Conservation (phyloP, 2,329 filamentous ascomycete species). For the Magnaporthiopsis poae region DNA sequence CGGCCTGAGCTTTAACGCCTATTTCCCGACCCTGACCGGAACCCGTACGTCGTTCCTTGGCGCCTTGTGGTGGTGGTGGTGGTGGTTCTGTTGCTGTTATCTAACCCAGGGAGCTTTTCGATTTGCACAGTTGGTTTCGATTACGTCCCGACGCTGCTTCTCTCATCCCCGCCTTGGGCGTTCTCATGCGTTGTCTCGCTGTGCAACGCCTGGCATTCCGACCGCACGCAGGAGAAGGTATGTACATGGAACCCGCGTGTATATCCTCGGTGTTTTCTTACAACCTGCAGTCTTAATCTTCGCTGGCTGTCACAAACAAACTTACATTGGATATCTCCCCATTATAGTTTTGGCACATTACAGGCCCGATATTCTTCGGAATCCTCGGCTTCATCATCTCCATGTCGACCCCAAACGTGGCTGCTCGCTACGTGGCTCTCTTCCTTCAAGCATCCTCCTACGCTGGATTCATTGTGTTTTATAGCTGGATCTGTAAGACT, state of each 20-base stretch:
- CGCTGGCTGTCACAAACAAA: background rate
- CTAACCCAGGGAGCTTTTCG: too few relatives aligned
- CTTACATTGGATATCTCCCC: background rate
- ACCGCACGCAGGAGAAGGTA: constrained; percentile 37
- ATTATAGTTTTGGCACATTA: constrained; percentile 48
- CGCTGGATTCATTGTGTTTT: constrained; percentile 42
- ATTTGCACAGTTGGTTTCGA: constrained; percentile 37
- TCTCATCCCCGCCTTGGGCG: constrained; percentile 46
- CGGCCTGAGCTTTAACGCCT: constrained; percentile 46
- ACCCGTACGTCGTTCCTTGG: background rate
- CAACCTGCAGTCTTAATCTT: too few relatives aligned
- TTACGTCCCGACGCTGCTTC: constrained; percentile 41
- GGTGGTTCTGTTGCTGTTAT: too few relatives aligned
- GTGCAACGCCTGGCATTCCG: constrained; percentile 43
- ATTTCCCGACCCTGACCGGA: constrained; percentile 22
- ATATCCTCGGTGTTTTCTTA: background rate
- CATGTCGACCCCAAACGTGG: constrained; percentile 46
- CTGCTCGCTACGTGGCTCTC: constrained; percentile 49
- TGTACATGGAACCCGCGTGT: background rate
- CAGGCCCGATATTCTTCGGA: constrained; percentile 42
- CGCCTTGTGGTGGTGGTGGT: too few relatives aligned
- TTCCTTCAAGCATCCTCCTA: constrained; percentile 47
- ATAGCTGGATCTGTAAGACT: constrained; percentile 14
- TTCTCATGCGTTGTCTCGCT: constrained; percentile 47
- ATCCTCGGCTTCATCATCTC: constrained; percentile 48